Evolutionary conservation across 1,284 basidiomycete genomes (phyloP), one percentile per base, ranked within the genome.

Genomic region (Lignosus rhinocerotis): DNA sequence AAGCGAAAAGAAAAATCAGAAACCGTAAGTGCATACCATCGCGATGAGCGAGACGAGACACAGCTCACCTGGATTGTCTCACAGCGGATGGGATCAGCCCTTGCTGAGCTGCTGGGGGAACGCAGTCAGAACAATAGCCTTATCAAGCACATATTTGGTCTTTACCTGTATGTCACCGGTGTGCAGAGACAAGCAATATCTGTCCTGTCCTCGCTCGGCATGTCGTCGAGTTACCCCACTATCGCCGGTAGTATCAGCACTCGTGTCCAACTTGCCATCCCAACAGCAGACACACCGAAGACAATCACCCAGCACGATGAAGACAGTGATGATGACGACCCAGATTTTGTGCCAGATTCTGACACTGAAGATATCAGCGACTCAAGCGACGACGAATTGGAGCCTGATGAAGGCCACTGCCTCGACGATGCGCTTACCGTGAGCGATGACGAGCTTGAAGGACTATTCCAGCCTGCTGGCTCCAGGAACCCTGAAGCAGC

Each of bases 111-210:
- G 11, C 65, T 77, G 0, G 66, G 67, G 0, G 70, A 71, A 51
- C 69, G 67, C 16, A 76, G 73, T 50, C 66, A 71, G 32, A 47
- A 44, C 2, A 76, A 77, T 54, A 74, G 70, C 52, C 57, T 66
- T 5, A 43, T 60, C 0, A 67, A 67, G 34, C 62, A 67, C 6
- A 45, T 74, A 19, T 49, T 72, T n/a, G 69, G 62, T 0, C 56
- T 75, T 3, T 77, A 74, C 51, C 64, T 78, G 4, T 74, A 73
- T 51, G 70, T 69, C 0, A 67, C 66, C 0, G 73, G 73, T 1
- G 66, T 69, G 0, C 61, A 66, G 14, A 66, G 72, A 1, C 74
- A 76, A 57, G 55, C 56, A 0, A 69, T 74, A 17, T 55, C 61
- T 17, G 67, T 75, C 3, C 42, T 73, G 16, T 64, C 65, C 2